Evolutionary conservation across 1,284 basidiomycete species (phyloP), one percentile per base, ranked within the genome.

Genomic region (Irpex lacteus): DNA sequence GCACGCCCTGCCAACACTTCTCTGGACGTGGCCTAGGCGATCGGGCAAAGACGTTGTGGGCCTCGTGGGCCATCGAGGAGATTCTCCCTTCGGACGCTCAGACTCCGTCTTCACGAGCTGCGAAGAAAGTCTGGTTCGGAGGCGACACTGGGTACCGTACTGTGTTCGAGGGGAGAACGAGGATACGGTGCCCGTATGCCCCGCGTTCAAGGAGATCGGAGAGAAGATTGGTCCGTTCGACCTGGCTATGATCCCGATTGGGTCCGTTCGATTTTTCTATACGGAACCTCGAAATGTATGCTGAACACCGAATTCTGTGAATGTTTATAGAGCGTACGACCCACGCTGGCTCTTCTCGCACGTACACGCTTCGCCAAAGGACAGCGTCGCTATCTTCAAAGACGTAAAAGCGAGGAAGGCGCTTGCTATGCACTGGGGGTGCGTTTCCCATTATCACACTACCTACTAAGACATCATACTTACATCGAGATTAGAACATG

Each of bases 361-460:
- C 4, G 76, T 89, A 18, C 88, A 91, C 72, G 83, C 81, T 59
- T 81, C 82, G 2, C 88, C 88, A 2, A 79, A 82, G 44, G 88
- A 90, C 70, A 82, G 86, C 40, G 89, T 90, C 5, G 73, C 81
- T 21, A 79, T 92, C 6, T 90, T 89, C 78, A 75, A 81, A 67
- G 89, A 91, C 66, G 77, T 90, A 49, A 75, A 77, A 65, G 82
- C 83, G 5, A 80, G 82, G 74, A 82, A 80, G 68, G 88, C 84
- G 0, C 67, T 91, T 2, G 88, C 83, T 1, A 91, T 91, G 81
- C 89, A 91, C 73, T 91, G 88, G 88, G 88, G 87, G 80, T 64
- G 5, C 82, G 76, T 66, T 19, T 38, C 40, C 4, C 32, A 54
- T 44, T 64, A 34, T 8, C 37, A 40, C 18, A 66, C 26, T 68